Conservation (phyloP, 1,284 basidiomycete species). For the Pascua guehoae region DNA sequence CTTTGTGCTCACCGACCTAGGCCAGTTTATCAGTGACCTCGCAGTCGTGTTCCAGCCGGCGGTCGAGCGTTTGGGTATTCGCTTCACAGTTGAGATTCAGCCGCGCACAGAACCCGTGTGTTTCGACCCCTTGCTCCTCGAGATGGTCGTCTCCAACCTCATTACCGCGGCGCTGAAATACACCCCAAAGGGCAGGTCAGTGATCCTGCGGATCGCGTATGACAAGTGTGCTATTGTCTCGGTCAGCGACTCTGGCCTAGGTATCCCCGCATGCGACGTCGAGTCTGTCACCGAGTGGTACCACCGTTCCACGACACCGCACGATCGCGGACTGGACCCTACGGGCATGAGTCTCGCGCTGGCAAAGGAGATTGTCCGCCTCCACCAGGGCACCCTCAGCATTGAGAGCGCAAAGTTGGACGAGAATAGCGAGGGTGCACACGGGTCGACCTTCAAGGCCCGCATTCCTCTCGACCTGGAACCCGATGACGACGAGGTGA, state of each 20-base stretch:
- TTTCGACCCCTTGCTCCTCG: conserved; percentile 41
- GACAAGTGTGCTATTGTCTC: conserved; percentile 23
- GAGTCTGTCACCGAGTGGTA: conserved; percentile 14
- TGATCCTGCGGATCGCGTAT: conserved; percentile 21
- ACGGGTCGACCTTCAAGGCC: conserved; percentile 20
- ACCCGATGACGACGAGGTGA: not conserved
- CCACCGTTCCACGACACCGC: conserved; percentile 10
- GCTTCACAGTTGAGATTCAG: conserved; percentile 26
- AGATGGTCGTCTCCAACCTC: conserved; percentile 41
- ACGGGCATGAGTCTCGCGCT: conserved; percentile 19
- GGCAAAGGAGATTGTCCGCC: conserved; percentile 44
- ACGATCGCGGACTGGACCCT: conserved; percentile 10
- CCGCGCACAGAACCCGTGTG: conserved; percentile 24
- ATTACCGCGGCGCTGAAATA: conserved; percentile 38
- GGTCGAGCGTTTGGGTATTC: conserved; percentile 24
- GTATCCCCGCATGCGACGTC: conserved; percentile 24
- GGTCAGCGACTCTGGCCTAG: conserved; percentile 42
- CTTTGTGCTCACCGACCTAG: conserved; percentile 36
- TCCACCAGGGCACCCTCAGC: conserved; percentile 47
- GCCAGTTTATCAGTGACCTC: conserved; percentile 35
- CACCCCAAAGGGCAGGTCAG: conserved; percentile 15
- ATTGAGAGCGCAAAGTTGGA: conserved; percentile 17
- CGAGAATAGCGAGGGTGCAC: not conserved
- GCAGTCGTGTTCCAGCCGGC: conserved; percentile 38
- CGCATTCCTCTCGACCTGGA: conserved; percentile 5